phyloP scores from a whole-genome alignment of 805 yeast genomes.

The Nakazawaea molendinolei region DNA sequence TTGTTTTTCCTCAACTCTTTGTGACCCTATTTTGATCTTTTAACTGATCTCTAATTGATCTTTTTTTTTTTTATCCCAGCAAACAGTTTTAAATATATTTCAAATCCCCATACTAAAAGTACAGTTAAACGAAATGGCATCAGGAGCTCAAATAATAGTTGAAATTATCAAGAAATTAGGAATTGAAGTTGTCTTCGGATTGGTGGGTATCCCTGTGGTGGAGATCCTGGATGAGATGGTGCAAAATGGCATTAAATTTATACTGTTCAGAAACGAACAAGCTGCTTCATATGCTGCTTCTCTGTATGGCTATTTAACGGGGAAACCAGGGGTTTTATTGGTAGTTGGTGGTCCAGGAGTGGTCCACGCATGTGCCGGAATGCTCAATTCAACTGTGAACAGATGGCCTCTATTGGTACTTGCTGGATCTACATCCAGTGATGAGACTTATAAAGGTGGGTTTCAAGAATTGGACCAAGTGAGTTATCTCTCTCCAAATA shows the following conservation, averaged over 20 bases:
- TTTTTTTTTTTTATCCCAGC: not conserved
- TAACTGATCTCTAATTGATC: too few species aligned
- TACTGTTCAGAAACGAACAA: conserved; percentile 65
- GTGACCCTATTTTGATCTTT: too few species aligned
- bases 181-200: conserved; percentile 54
- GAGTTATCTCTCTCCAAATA: conserved; percentile 36
- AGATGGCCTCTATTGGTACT: conserved; percentile 60
- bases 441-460: conserved; percentile 49
- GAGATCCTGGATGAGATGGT: conserved; percentile 61
- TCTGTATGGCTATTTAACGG: conserved; percentile 59
- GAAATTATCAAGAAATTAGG: conserved; percentile 39
- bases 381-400: conserved; percentile 55
- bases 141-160: conserved; percentile 46
- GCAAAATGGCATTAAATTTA: conserved; percentile 44
- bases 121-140: too few species aligned
- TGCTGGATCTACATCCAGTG: conserved; percentile 53
- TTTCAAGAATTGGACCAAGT: conserved; percentile 71
- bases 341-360: conserved; percentile 78
- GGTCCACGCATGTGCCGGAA: conserved; percentile 61
- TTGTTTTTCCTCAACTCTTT: too few species aligned
- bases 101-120: too few species aligned
- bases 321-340: conserved; percentile 57
- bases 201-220: conserved; percentile 72
- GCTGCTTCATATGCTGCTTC: conserved; percentile 75
- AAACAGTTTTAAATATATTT: too few species aligned